Base-by-base conservation (phyloP, 805 yeast genomes). In the Zygotorulaspora danielsina region DNA sequence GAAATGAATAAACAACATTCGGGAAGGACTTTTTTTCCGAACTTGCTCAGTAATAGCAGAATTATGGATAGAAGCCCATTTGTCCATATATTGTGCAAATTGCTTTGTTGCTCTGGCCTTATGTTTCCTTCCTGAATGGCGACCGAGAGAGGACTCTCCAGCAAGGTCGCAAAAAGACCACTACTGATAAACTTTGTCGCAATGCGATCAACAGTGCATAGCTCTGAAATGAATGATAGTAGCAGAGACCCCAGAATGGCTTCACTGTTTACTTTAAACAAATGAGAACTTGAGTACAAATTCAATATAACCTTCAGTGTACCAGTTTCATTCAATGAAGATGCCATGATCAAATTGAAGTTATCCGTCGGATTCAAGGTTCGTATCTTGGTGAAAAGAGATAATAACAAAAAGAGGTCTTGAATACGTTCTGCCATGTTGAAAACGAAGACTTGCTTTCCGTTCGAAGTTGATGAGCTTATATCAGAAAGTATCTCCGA, bases 31-130 rank as follows among this genome's bases (percentile, higher is more conserved):
- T 76, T 69, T 1, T 72, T 71, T 1, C 90, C 90, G 42, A 87
- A 75, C 34, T 71, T 73, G 19, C 79, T 70, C 27, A 86, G 55
- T 11, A 85, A 61, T 1, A 75, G 66, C 35, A 85, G 63, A 15
- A 83, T 64, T 4, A 85, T 75, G 0, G 93, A 79, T 20, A 89
- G 66, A 12, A 89, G 63, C 1, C 96, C 95, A 52, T 81, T 78
- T n/a, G 78, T 73, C 97, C 97, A 89, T n/a, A 84, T 66, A 37
- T 75, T 71, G 57, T 88, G 90, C 42, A 84, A 62, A 34, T 75
- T 73, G 0, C 84, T 73, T 3, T 75, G 59, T 1, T 63, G 53
- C 26, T 69, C 70, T 2, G 84, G 72, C 10, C 70, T 65, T 2
- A 85, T 61, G 6, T 72, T 72, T 0, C 95, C 95, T 4, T 71